Base-by-base conservation (phyloP, 2,329 filamentous ascomycete species). In the Penicillium digitatum region DNA sequence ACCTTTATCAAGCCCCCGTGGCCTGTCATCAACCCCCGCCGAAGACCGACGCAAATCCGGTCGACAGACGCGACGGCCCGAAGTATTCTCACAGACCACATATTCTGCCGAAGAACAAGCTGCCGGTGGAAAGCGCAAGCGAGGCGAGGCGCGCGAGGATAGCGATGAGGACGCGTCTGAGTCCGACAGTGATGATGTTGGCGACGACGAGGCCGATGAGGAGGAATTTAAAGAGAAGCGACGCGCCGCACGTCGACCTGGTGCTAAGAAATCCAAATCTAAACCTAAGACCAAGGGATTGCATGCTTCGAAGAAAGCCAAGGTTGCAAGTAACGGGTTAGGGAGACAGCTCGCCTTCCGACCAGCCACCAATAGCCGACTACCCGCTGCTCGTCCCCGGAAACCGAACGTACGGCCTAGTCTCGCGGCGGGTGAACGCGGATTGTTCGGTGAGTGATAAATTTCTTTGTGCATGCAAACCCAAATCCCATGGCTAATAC, bases 271-370 rank as follows among this genome's bases (percentile, higher is more conserved):
- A 55, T 54, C 70, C 2, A 69, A 72, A 29, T 67, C 72, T 3
- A 81, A 79, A 64, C 66, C 70, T 38, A 73, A 66, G 34, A 6
- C 47, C 32, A 61, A 74, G 69, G 57, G 59, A 56, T 44, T 58
- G 42, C 71, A 65, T 27, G 75, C 77, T 18, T 69, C 77, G 26
- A 83, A 83, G 71, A 82, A 84, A 69, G 72, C 79, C 37, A 85
- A 81, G 69, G 81, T 80, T 27, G 78, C 80, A 60, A 77, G 78
- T 48, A 77, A 79, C 56, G 76, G 71, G 18, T 58, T 72, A 31
- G 68, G 69, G 42, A 74, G 69, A 42, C 79, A 76, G 57, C 72
- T 87, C 47, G 82, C 84, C 12, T 78, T 85, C 45, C 77, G 83
- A 24, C 79, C 80, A 7, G 76, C 78, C 34, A 71, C 74, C 40